phyloP scores from a whole-genome alignment of 2,329 filamentous ascomycete species.

The Aspergillus terreus region DNA sequence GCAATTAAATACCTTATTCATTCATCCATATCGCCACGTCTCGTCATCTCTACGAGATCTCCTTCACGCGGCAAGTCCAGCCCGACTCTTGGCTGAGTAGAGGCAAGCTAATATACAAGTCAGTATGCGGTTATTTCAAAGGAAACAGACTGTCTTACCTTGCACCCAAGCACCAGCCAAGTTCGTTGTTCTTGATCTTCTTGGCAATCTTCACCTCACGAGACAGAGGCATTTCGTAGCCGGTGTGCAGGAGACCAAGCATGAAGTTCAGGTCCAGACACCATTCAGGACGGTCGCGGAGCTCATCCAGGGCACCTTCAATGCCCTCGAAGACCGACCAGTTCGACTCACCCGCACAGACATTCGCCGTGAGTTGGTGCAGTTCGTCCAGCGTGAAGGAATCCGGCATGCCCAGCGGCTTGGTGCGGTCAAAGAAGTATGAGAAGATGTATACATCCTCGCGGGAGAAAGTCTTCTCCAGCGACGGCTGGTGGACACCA shows the following conservation, averaged over 20 bases:
- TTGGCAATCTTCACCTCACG: slow-evolving; percentile 97
- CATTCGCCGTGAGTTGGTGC: slow-evolving; percentile 76
- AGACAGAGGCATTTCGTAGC: slow-evolving; percentile 96
- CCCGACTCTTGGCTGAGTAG: slow-evolving; percentile 76
- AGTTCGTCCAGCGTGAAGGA: slow-evolving; percentile 90
- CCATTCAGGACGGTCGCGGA: slow-evolving; percentile 78
- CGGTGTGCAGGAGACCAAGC: slow-evolving; percentile 85
- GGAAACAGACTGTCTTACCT: slow-evolving; percentile 59
- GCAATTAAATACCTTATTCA: slow-evolving; percentile 15
- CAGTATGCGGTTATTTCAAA: slow-evolving; percentile 16
- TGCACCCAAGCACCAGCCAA: slow-evolving; percentile 96
- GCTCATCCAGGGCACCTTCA: slow-evolving; percentile 73
- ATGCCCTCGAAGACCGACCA: slow-evolving; percentile 81
- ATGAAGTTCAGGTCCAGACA: slow-evolving; percentile 97
- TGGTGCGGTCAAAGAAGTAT: slow-evolving; percentile 95
- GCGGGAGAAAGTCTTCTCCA: slow-evolving; percentile 84
- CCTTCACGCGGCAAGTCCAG: slow-evolving; percentile 82
- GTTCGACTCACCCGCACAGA: slow-evolving; percentile 71
- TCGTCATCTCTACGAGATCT: slow-evolving; percentile 57
- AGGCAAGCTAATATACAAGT: slow-evolving; percentile 61
- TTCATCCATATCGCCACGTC: slow-evolving; percentile 10
- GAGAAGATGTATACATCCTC: slow-evolving; percentile 97
- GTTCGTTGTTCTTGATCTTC: slow-evolving; percentile 95
- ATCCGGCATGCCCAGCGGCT: slow-evolving; percentile 95
- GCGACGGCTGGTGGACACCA: slow-evolving; percentile 87